Evolutionary conservation across 805 yeast species (phyloP), one percentile per base, ranked within the genome.

Genomic region (Lipomyces orientalis): DNA sequence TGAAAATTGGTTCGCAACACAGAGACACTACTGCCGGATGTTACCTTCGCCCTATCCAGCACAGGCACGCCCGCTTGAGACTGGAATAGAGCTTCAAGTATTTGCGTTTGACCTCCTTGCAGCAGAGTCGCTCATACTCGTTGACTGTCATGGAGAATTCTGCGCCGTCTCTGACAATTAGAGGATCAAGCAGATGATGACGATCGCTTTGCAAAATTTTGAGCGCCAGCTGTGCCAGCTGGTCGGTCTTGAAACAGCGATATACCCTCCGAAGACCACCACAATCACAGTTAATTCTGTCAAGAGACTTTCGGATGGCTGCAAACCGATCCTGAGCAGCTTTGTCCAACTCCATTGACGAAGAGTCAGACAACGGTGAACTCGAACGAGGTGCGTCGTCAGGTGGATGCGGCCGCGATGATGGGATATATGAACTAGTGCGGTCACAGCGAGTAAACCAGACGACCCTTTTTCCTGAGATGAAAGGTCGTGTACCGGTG

Each of bases 371-470:
- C 22, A 43, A 43, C 22, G 22, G 49, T 43, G 49, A 43, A 43
- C 19, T 43, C 49, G 49, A 43, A 14, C 49, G 49, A 43, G 49
- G 49, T 0, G 19, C 19, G 49, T 43, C 19, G 49, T 43, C 49
- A 43, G 49, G 6, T 4, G 49, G 49, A 43, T 1, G 49, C 9
- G 49, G 49, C 49, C 16, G 49, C 49, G 49, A 43, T 43, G 49
- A 43, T 43, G 49, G 49, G 49, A 43, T 3, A 43, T 35, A 35
- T 35, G 39, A 69, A 8, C n/a, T n/a, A n/a, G n/a, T n/a, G n/a
- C 46, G 46, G n/a, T 39, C 46, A 39, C 46, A 39, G 43, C 16
- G 43, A 37, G 12, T 37, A 37, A 37, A 12, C 43, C 46, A 39
- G 19, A 2, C 16, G 46, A 39, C n/a, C 16, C n/a, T 14, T 8